Evolutionary conservation across 805 yeast species (phyloP), one percentile per base, ranked within the genome.

Genomic region (Nakazawaea ernobii): DNA sequence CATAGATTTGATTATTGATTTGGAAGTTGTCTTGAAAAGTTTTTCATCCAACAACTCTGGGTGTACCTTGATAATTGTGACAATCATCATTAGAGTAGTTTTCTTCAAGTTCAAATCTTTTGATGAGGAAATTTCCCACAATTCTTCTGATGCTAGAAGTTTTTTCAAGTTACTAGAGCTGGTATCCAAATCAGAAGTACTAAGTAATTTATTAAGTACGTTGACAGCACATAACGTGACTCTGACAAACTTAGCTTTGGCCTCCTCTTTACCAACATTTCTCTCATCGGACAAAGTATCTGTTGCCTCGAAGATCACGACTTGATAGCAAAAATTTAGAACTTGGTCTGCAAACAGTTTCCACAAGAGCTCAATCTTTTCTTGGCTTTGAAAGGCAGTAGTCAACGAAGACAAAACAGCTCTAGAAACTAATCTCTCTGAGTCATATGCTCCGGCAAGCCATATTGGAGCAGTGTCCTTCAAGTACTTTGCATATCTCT

Each of bases 271-370:
- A 3, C 80, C 73, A 15, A 81, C 75, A 54, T 78, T 80, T 47
- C 96, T 70, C 57, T 82, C 85, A 56, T 91, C 97, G 1, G 91
- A 80, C 17, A 91, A 62, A 0, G 89, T 75, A 13, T 75, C 80
- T 4, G 73, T 73, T 2, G 78, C 68, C 59, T 90, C 96, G 30
- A 66, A 60, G 13, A 74, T 61, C 8, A 87, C 56, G 0, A 78
- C 69, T 32, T 80, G 78, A 39, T 69, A 66, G 10, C 79, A 68
- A 50, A 75, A 80, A 42, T 76, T 76, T 14, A 86, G 53, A 11
- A 87, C 73, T 45, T 77, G 83, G 4, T 64, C 66, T 45, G 67
- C 68, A 56, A 87, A 86, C 0, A 82, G 62, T 24, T 65, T 66
- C 84, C 91, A 83, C 4, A 89, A 60, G 41, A 77, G 74, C 33